Base-by-base conservation (phyloP, 2,329 filamentous ascomycete genomes). In the Ceratocystis harringtonii region DNA sequence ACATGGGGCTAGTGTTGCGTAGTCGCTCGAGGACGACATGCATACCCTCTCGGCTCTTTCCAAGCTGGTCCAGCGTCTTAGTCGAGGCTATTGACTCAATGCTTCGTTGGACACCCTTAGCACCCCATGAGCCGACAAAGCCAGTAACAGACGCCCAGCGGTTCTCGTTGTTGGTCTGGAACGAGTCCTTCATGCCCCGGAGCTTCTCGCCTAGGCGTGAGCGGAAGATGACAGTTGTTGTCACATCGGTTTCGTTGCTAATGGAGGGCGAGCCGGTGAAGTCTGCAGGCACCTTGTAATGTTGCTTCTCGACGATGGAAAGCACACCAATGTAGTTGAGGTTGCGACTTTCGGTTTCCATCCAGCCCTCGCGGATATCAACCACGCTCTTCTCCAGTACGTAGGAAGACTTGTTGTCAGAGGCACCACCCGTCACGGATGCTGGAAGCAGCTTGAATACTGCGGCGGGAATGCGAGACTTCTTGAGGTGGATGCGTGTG, bases 21-120 rank as follows among this genome's bases (percentile, higher is more conserved):
- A 85, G 76, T 61, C 89, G 79, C 74, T 91, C 87, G 25, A 94
- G 79, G 7, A 94, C 89, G 45, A 92, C 83, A 66, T 83, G 85
- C 89, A 94, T 92, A 61, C 89, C 89, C 73, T 92, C 87, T 62
- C 87, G 84, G 70, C 88, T 89, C 77, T 92, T 92, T 63, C 86
- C 85, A 70, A 92, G 81, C 72, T 89, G 88, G 70, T 88, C 86
- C 69, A 87, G 83, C 4, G 89, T 90, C 72, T 89, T 87, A 71
- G 85, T 87, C 48, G 89, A 84, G 10, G 88, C 88, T 68, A 92
- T 85, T 64, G 82, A 82, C 76, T 94, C 89, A 71, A 94, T 92
- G 71, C 85, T 90, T 69, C 86, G 80, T 73, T 92, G 87, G 58
- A 92, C 82, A n/a, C 87, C 82, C 52, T 81, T 83, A 17, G 86